Conservation (phyloP, 768 basidiomycete genomes). For the Floccularia luteovirens region DNA sequence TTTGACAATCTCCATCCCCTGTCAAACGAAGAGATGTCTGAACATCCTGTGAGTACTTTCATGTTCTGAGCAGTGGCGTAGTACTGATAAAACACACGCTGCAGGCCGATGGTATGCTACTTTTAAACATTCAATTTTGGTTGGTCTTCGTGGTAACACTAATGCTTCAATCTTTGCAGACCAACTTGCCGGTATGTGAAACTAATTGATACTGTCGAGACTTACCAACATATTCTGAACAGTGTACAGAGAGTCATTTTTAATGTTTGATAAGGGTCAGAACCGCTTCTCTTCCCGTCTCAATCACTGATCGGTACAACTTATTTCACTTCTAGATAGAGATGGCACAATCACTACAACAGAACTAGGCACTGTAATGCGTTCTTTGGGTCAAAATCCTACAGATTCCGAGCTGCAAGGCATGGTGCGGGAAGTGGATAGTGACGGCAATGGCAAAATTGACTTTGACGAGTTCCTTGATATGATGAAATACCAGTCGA, state of each 20-base stretch:
- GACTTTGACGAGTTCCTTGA: constrained; percentile 78
- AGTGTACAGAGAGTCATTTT: constrained; percentile 93
- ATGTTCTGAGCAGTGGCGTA: no score
- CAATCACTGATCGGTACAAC: background rate
- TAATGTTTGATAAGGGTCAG: constrained; percentile 78
- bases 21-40: no score
- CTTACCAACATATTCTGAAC: no score
- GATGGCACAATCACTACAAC: constrained; percentile 87
- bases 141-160: no score
- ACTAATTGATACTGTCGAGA: no score
- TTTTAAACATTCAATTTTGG: no score
- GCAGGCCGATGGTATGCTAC: no score
- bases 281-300: constrained; percentile 6
- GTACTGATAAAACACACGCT: no score
- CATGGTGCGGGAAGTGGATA: constrained; percentile 83
- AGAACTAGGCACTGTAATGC: constrained; percentile 89
- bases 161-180: no score
- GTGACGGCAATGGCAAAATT: constrained; percentile 78
- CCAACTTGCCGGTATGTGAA: no score
- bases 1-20: no score
- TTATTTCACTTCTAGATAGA: constrained; percentile 44
- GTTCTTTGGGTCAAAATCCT: constrained; percentile 84
- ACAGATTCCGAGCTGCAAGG: constrained; percentile 84
- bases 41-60: no score
- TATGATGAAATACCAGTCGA: constrained; percentile 77